Base-by-base conservation (phyloP, 371 early-diverging fungal species). In the Mortierella sp. region DNA sequence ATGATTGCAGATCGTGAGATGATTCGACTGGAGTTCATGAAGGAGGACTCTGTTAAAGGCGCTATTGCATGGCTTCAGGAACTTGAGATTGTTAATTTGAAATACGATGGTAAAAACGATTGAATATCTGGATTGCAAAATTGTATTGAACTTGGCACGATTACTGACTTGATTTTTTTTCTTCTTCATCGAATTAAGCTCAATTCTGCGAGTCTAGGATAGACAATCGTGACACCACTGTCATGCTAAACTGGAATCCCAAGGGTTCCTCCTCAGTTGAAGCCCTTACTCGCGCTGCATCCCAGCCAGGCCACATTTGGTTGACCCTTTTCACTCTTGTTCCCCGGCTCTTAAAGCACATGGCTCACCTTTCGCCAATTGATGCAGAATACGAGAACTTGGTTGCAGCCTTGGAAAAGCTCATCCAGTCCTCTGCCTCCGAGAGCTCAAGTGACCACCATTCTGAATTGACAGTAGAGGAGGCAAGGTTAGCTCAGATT, bases 161-260 rank as follows among this genome's bases (percentile, higher is more conserved):
- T n/a, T 32, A 3, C 26, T 43, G 2, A 6, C 5, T 9, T 47
- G 1, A 35, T 39, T 11, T 1, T 5, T 54, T 66, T 30, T 4
- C 4, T 4, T 4, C 30, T 30, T 30, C 30, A 30, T 30, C 4
- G 30, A 30, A 51, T 83, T 39, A 70, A 75, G 49, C 62, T 63
- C 24, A 77, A 83, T 51, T 89, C 87, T 63, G 54, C 49, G 60
- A 72, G 64, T 69, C 83, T 20, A 81, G 83, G 71, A 70, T 81
- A 47, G 93, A 93, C 62, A 93, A 93, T 66, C 86, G 93, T 22
- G 93, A 93, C 57, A 87, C 86, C 16, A 88, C 84, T 30, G 89
- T 93, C 18, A 85, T 92, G 69, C 70, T 88, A 64, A 87, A 89
- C 73, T 92, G 86, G 75, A 88, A 86, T 68, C 72, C 86, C 3